Percentiles rank a stretch among this genome's conserved stretches.
These are phyloP conservation scores for Euphorbia schlechtendalii DNA, from an alignment of 441 rosid species.

Conservation along the genomic window DNA sequence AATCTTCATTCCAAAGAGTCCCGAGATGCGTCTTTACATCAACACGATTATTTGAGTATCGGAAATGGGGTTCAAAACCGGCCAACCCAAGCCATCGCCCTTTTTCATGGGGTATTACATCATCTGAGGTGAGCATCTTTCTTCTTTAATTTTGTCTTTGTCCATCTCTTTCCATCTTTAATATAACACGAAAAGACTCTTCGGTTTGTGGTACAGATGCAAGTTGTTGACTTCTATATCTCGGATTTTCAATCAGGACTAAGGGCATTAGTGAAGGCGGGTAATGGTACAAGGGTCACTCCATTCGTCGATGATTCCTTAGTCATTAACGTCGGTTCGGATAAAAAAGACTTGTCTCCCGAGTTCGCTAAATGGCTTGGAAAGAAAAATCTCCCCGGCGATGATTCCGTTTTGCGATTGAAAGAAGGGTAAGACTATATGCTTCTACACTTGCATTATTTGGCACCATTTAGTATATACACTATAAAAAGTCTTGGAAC, in stretches of 20 bases:
- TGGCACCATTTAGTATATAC: too few relatives aligned
- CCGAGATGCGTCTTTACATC: slow-evolving; percentile 90
- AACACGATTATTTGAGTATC: slow-evolving; percentile 73
- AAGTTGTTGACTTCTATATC: slow-evolving; percentile 94
- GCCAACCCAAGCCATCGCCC: slow-evolving; percentile 69
- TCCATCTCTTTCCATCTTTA: background rate
- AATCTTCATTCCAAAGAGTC: slow-evolving; percentile 77
- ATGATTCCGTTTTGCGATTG: slow-evolving; percentile 57
- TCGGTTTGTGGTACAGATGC: slow-evolving; percentile 50
- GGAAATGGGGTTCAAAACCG: slow-evolving; percentile 80
- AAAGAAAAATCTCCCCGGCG: slow-evolving; percentile 58
- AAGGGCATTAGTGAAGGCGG: slow-evolving; percentile 77
- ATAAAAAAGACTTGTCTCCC: slow-evolving; percentile 49
- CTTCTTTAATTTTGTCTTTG: background rate
- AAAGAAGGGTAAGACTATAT: slow-evolving; percentile 55
- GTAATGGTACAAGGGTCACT: slow-evolving; percentile 61
- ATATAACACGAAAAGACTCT: background rate
- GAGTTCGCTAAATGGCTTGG: slow-evolving; percentile 65
- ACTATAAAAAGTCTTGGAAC: too few relatives aligned
- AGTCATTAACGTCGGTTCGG: slow-evolving; percentile 45
- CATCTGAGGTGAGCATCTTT: slow-evolving; percentile 46
- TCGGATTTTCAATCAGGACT: slow-evolving; percentile 98
- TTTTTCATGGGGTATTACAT: slow-evolving; percentile 25
- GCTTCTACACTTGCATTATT: too few relatives aligned
- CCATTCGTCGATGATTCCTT: slow-evolving; percentile 66